A percentile compares a stretch with the other conserved stretches of the same genome.
Evolutionary conservation across 1,139 yeast genomes (phyloP).

Genomic region (Kodamaea sp.): DNA sequence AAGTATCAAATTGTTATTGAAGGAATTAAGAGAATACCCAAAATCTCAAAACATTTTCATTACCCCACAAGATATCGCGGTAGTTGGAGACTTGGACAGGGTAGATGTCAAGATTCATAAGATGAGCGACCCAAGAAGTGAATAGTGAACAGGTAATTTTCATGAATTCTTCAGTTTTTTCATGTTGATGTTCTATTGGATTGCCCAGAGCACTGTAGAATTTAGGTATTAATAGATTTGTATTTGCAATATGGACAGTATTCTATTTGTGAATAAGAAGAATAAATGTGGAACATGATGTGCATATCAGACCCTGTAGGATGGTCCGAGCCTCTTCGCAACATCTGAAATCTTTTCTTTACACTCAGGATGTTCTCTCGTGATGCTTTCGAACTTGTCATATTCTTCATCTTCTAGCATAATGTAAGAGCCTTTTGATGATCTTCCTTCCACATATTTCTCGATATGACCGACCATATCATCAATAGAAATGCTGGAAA

Average conservation of each 20-base stretch:
- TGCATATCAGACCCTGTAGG: no score
- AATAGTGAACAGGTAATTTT: not conserved
- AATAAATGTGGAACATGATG: no score
- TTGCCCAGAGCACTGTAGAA: no score
- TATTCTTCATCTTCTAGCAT: conserved; percentile 3
- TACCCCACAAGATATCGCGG: conserved; percentile 91
- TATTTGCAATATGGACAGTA: no score
- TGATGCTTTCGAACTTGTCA: not conserved
- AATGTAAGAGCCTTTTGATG: no score
- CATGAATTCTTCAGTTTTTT: no score
- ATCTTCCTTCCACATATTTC: not conserved
- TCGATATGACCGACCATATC: conserved; percentile 4
- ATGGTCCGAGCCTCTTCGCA: no score
- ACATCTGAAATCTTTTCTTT: no score
- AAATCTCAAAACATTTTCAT: conserved; percentile 87
- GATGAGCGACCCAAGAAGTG: conserved; percentile 56
- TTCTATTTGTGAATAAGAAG: no score
- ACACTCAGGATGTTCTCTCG: not conserved
- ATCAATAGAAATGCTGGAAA: conserved; percentile 4
- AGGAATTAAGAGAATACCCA: conserved; percentile 59
- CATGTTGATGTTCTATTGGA: no score
- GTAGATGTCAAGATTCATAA: conserved; percentile 69
- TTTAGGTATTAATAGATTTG: no score
- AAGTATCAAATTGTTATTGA: conserved; percentile 73
- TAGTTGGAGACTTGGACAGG: conserved; percentile 64